These are phyloP conservation scores for Chrysoporthe puriensis DNA, from an alignment of 2,329 filamentous ascomycete genomes.

Conservation along the genomic window DNA sequence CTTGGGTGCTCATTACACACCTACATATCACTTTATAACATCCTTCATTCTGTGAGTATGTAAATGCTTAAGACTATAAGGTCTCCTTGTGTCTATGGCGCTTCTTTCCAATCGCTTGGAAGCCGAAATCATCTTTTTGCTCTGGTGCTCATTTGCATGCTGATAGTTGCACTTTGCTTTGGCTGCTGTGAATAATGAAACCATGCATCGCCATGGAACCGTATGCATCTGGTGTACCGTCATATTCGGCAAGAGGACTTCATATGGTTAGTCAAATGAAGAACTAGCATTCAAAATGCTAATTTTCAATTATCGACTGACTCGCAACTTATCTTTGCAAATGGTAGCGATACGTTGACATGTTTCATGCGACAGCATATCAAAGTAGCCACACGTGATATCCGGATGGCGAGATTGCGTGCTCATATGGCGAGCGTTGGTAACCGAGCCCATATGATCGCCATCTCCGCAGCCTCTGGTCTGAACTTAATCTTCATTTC, in stretches of 20 bases:
- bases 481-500: not conserved
- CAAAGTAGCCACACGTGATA: constrained; percentile 13
- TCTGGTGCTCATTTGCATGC: not conserved
- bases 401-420: constrained; percentile 19
- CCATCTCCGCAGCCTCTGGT: constrained; percentile 6
- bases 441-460: not conserved
- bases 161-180: not conserved
- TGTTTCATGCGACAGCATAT: not conserved
- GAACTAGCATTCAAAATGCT: too few relatives aligned
- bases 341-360: not conserved
- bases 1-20: too few relatives aligned
- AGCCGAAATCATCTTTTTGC: too few relatives aligned
- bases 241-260: too few relatives aligned
- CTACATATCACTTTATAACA: too few relatives aligned
- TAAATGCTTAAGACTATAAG: too few relatives aligned
- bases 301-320: not conserved
- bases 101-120: too few relatives aligned
- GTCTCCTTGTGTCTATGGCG: too few relatives aligned
- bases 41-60: too few relatives aligned
- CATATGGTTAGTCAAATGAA: too few relatives aligned
- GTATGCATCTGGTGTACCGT: too few relatives aligned
- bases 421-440: constrained; percentile 14
- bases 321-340: not conserved
- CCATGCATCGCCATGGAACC: not conserved
- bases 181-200: not conserved